These are phyloP conservation scores for Trifolium fragiferum DNA, from an alignment of 306 rosid genomes.

Conservation along the genomic window DNA sequence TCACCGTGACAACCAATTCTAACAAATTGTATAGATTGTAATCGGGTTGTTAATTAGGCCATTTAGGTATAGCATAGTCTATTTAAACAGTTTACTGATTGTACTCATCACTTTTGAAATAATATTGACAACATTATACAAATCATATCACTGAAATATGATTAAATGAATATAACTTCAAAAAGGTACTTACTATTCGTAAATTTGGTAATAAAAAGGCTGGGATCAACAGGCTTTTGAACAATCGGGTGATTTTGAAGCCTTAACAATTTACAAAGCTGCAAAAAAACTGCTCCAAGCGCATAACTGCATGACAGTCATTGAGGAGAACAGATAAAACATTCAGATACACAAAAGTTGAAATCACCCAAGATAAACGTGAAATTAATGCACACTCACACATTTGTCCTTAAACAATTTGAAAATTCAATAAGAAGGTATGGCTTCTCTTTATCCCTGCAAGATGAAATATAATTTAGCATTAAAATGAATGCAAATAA, in stretches of 20 bases:
- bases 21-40: not conserved
- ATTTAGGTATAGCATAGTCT: slow-evolving; percentile 1
- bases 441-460: slow-evolving; percentile 68
- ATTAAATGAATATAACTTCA: slow-evolving; percentile 18
- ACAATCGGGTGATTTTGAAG: slow-evolving; percentile 70
- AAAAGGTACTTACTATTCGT: slow-evolving; percentile 61
- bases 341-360: slow-evolving; percentile 22
- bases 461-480: slow-evolving; percentile 35
- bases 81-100: not conserved
- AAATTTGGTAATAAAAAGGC: slow-evolving; percentile 70
- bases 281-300: slow-evolving; percentile 85
- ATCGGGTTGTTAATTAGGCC: not conserved
- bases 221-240: slow-evolving; percentile 79
- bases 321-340: slow-evolving; percentile 38
- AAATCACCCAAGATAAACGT: not conserved
- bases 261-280: slow-evolving; percentile 74
- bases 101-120: not conserved
- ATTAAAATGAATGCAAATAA: slow-evolving; percentile 32
- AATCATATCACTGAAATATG: slow-evolving; percentile 13
- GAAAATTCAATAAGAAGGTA: slow-evolving; percentile 93
- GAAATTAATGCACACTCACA: slow-evolving; percentile 59
- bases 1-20: not conserved
- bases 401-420: slow-evolving; percentile 59
- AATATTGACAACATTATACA: slow-evolving; percentile 14
- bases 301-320: slow-evolving; percentile 64